Conservation (phyloP, 176 grass and related monocot species). For the Bothriochloa decipiens region DNA sequence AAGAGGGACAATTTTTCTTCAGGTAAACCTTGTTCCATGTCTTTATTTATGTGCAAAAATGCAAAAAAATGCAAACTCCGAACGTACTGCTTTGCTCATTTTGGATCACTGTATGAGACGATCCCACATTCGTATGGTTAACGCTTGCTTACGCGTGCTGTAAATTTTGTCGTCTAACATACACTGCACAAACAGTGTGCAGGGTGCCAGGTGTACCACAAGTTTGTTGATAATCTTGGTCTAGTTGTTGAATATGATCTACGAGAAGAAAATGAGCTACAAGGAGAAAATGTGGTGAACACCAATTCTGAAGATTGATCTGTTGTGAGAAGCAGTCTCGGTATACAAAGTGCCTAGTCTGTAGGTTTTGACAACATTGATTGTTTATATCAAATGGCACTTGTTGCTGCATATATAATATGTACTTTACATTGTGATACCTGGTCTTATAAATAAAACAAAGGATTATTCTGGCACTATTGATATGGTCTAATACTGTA, state of each 20-base stretch:
- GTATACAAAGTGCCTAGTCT: constrained; percentile 33
- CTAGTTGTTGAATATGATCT: constrained; percentile 92
- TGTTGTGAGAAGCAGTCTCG: constrained; percentile 21
- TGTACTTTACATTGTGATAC: constrained; percentile 12
- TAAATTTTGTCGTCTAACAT: constrained; percentile 36
- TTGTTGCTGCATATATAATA: constrained; percentile 20
- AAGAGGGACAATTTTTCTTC: constrained; percentile 88
- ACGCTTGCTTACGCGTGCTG: background rate
- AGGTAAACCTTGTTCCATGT: constrained; percentile 54
- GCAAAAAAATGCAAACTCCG: constrained; percentile 12
- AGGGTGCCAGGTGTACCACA: constrained; percentile 89
- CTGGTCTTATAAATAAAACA: constrained; percentile 4
- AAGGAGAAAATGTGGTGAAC: constrained; percentile 47
- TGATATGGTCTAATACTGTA: background rate
- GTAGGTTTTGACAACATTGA: constrained; percentile 17
- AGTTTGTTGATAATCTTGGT: constrained; percentile 95
- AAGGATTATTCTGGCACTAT: background rate
- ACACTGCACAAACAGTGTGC: constrained; percentile 56
- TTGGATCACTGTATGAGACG: background rate
- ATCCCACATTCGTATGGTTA: background rate
- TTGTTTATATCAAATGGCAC: constrained; percentile 21
- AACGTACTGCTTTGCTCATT: background rate
- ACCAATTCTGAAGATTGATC: constrained; percentile 46
- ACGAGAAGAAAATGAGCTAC: constrained; percentile 50
- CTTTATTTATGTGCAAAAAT: constrained; percentile 21